Conservation (phyloP, 768 basidiomycete species). For the Fistulinella prunicolor region DNA sequence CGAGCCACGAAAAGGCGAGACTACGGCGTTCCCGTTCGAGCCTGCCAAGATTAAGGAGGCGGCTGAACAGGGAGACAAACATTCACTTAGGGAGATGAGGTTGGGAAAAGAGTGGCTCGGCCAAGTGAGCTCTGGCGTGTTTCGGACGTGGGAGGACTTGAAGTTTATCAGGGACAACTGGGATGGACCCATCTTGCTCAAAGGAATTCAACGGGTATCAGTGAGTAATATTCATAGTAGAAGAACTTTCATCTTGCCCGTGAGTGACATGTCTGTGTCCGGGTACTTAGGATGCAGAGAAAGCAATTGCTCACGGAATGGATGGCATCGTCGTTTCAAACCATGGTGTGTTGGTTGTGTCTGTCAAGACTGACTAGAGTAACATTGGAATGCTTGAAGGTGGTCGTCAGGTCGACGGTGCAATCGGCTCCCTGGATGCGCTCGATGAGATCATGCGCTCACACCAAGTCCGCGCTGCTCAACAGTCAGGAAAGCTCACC, state of each 20-base stretch:
- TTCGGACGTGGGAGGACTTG: slow-evolving; percentile 69
- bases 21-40: slow-evolving; percentile 58
- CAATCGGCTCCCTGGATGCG: slow-evolving; percentile 72
- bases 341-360: slow-evolving; percentile 25
- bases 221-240: slow-evolving; percentile 40
- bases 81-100: slow-evolving; percentile 33
- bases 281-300: slow-evolving; percentile 43
- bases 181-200: slow-evolving; percentile 75
- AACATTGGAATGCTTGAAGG: slow-evolving; percentile 36
- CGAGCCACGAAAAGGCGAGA: slow-evolving; percentile 39
- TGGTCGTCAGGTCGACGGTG: slow-evolving; percentile 81
- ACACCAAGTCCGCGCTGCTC: slow-evolving; percentile 52
- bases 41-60: slow-evolving; percentile 41
- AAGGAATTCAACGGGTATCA: slow-evolving; percentile 68
- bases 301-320: slow-evolving; percentile 42
- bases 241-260: neutral
- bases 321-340: slow-evolving; percentile 51
- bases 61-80: slow-evolving; percentile 46
- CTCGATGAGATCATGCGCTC: slow-evolving; percentile 70
- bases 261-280: neutral
- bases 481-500: slow-evolving; percentile 59
- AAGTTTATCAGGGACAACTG: slow-evolving; percentile 66
- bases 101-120: slow-evolving; percentile 63
- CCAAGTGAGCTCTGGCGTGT: slow-evolving; percentile 61
- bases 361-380: neutral